Base-by-base conservation (phyloP, 225 moss, liverwort and hornwort species). In the Sphagnum contortum region DNA sequence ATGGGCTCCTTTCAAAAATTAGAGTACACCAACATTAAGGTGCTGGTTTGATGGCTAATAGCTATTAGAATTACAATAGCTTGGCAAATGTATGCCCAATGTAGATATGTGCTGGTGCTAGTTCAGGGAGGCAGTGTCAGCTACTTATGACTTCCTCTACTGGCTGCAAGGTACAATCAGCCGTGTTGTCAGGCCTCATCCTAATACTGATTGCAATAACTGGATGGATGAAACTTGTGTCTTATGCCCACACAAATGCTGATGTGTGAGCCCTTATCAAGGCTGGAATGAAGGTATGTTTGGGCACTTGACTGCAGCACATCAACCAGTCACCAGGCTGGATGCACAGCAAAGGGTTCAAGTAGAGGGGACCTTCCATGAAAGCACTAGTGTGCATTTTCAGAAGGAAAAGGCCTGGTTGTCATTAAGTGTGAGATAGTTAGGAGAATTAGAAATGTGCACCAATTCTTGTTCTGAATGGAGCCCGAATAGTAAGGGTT, bases 141-240 rank as follows among this genome's bases (percentile, higher is more conserved):
- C 29, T 29, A 29, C 51, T 68, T 64, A 49, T 48, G 4, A 65
- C 53, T 47, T n/a, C 29, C 45, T 45, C 53, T 44, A 12, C 48
- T 75, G 63, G 14, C 51, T 75, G 71, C 82, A 90, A 85, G 79
- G 85, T 83, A 61, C 83, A 91, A 70, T 91, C 90, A 57, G 88
- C 83, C 50, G 48, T 91, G 59, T 72, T 79, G 11, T 79, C 87
- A 61, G 87, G 90, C 10, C 70, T 91, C 60, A 63, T 85, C 45
- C 79, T 91, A 62, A 83, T 74, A 45, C 72, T 91, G 64, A 61
- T 88, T n/a, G 72, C 87, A 58, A 79, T 91, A 12, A 80, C 79
- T 52, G 77, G 71, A 50, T 88, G 85, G 88, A 91, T 91, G 90
- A 91, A 91, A 75, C 85, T 91, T 61, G 70, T 91, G 44, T 91